Conservation (phyloP, 2,329 filamentous ascomycete species). For the Stenocarpella maydis region DNA sequence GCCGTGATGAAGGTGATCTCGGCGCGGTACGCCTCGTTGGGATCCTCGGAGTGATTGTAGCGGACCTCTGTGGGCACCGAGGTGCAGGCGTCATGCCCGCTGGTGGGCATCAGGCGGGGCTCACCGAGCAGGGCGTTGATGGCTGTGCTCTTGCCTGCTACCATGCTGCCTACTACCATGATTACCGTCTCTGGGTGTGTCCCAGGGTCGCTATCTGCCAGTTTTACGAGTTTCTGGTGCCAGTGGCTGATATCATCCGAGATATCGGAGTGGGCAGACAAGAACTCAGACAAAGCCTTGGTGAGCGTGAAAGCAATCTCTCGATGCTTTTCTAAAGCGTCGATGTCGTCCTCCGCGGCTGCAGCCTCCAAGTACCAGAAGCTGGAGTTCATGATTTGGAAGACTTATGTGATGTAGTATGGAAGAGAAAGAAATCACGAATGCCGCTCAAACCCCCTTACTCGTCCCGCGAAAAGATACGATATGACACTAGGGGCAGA, state of each 20-base stretch:
- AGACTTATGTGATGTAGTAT: background rate
- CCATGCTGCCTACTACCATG: slow-evolving; percentile 65
- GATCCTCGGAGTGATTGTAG: slow-evolving; percentile 56
- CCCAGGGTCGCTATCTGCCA: background rate
- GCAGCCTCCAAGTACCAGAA: background rate
- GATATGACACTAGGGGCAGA: background rate
- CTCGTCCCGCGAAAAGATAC: background rate
- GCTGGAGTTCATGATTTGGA: background rate
- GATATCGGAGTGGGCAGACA: background rate
- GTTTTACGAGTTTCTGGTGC: background rate
- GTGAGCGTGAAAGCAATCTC: background rate
- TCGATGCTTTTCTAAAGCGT: background rate
- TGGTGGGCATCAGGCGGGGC: slow-evolving; percentile 47
- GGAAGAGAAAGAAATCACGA: background rate
- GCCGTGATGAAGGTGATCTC: slow-evolving; percentile 64
- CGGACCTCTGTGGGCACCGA: slow-evolving; percentile 68
- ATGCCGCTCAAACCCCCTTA: background rate
- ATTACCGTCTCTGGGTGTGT: background rate
- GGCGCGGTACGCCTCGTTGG: slow-evolving; percentile 48
- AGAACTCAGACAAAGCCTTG: background rate
- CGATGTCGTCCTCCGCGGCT: background rate
- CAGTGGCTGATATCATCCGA: background rate
- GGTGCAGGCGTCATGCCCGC: slow-evolving; percentile 67
- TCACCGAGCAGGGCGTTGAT: slow-evolving; percentile 71
- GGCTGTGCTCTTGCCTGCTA: slow-evolving; percentile 67